Conservation (phyloP, 2,329 filamentous ascomycete species). For the Exserohilum turcica region DNA sequence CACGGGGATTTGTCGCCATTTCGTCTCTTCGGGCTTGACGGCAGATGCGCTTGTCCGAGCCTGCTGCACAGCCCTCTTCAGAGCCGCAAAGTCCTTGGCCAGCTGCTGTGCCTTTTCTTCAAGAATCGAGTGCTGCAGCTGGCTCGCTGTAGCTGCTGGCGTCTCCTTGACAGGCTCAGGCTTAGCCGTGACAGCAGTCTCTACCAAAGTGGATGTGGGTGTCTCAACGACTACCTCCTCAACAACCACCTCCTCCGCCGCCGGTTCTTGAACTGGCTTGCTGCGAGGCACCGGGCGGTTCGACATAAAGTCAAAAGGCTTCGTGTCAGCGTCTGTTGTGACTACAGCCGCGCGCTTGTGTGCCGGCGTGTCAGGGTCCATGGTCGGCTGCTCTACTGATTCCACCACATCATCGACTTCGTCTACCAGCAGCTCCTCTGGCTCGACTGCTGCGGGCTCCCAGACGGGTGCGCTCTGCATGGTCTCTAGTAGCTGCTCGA, state of each 20-base stretch:
- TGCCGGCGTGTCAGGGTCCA: conserved; percentile 36
- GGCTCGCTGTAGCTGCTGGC: conserved; percentile 2
- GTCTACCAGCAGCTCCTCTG: conserved; percentile 28
- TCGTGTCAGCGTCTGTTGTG: conserved; percentile 36
- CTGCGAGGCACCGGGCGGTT: conserved; percentile 40
- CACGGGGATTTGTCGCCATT: conserved; percentile 37
- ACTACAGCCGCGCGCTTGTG: conserved; percentile 34
- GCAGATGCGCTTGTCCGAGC: conserved; percentile 13
- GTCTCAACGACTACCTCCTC: conserved; percentile 11
- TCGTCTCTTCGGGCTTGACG: conserved; percentile 16
- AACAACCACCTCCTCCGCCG: conserved; percentile 48
- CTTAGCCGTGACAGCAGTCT: not conserved
- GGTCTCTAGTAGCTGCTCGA: conserved; percentile 28
- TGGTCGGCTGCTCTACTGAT: conserved; percentile 23
- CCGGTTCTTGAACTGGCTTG: conserved; percentile 34
- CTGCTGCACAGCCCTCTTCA: conserved; percentile 21
- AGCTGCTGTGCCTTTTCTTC: conserved; percentile 22
- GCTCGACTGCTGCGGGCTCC: conserved; percentile 15
- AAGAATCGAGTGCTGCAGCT: conserved; percentile 18
- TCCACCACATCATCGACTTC: conserved; percentile 23
- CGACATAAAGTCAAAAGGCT: conserved; percentile 46
- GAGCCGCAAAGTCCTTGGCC: conserved; percentile 19
- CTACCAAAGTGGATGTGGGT: not conserved
- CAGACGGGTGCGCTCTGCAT: conserved; percentile 31
- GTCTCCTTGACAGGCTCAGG: conserved; percentile 6